Base-by-base conservation (phyloP, 2,329 filamentous ascomycete genomes). In the Penicillium sp. region DNA sequence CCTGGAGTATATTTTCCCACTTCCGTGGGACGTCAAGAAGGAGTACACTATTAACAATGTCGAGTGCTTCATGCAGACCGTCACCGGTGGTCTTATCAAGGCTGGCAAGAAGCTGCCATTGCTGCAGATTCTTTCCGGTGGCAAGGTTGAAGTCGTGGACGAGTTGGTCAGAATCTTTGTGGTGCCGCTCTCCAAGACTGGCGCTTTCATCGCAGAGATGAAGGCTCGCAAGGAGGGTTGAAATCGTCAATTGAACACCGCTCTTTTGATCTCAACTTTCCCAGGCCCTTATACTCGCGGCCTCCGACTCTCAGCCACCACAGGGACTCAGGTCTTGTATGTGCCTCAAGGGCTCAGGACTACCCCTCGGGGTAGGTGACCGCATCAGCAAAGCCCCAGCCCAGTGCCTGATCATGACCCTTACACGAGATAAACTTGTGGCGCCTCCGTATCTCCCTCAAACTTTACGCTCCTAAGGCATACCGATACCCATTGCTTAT, bases 21-120 rank as follows among this genome's bases (percentile, higher is more conserved):
- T 92, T 69, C 92, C 92, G 12, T 99, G 95, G 95, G 95, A 98
- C 69, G 71, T 75, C 15, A 79, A 83, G 61, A 77, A 83, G 1
- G 87, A 87, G 69, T 97, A 96, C 75, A 84, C 79, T 0, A 67
- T 82, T 1, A 81, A 81, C 0, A 81, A 77, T 0, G 91, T 96
- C 4, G 92, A 96, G 67, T 95, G 91, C 70, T 98, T 91, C 75
- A 89, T 96, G 81, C 92, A 97, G 80, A 98, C 92, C 0, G 78
- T 78, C 4, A 80, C 82, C 0, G 92, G 92, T 0, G 92, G 93
- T 0, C 75, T 99, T 69, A 86, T 96, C 69, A 97, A 96, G 79
- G 88, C 93, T 22, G 94, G 95, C 50, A 93, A 91, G 84, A 95
- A 94, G 72, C 83, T 95, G 64, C 81, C 86, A 20, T 75, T 98